These are phyloP conservation scores for Cyphellophora attinorum DNA, from an alignment of 2,329 filamentous ascomycete species.

Conservation along the genomic window DNA sequence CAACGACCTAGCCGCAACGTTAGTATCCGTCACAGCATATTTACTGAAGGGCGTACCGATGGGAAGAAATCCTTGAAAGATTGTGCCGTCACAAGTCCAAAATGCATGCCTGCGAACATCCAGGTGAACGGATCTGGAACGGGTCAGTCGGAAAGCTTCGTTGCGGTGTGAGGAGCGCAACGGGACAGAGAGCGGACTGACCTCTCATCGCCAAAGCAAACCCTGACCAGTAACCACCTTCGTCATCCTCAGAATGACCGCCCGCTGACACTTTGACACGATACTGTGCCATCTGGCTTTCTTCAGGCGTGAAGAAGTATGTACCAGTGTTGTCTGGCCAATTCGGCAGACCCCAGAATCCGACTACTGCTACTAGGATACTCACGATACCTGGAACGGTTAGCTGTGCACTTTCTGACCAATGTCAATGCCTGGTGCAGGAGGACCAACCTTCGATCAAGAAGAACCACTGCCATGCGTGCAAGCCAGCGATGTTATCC, in stretches of 20 bases:
- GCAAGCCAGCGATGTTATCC: slow-evolving; percentile 28
- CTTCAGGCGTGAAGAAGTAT: slow-evolving; percentile 29
- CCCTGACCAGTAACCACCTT: slow-evolving; percentile 43
- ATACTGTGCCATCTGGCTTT: slow-evolving; percentile 40
- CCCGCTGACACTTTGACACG: slow-evolving; percentile 50
- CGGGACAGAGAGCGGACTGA: too few relatives aligned
- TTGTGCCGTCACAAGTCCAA: slow-evolving; percentile 49
- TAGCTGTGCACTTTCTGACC: too few relatives aligned
- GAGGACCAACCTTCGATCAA: slow-evolving; percentile 49
- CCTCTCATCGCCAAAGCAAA: slow-evolving; percentile 50
- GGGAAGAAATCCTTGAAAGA: slow-evolving; percentile 51
- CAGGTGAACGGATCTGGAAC: slow-evolving; percentile 57
- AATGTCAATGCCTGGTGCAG: too few relatives aligned
- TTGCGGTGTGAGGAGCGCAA: too few relatives aligned
- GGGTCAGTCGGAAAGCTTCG: too few relatives aligned
- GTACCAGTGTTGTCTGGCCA: slow-evolving; percentile 44
- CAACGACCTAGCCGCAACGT: slow-evolving; percentile 1
- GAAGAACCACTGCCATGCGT: slow-evolving; percentile 39
- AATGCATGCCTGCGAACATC: slow-evolving; percentile 53
- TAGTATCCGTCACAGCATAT: too few relatives aligned
- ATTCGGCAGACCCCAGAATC: slow-evolving; percentile 37
- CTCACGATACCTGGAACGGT: slow-evolving; percentile 48
- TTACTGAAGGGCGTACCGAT: background rate
- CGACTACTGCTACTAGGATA: slow-evolving; percentile 24
- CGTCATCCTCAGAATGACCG: slow-evolving; percentile 44